Percentiles rank a stretch among this genome's conserved stretches.
These are phyloP conservation scores for Amanita pseudoporphyria DNA, from an alignment of 768 basidiomycete genomes.

Conservation along the genomic window DNA sequence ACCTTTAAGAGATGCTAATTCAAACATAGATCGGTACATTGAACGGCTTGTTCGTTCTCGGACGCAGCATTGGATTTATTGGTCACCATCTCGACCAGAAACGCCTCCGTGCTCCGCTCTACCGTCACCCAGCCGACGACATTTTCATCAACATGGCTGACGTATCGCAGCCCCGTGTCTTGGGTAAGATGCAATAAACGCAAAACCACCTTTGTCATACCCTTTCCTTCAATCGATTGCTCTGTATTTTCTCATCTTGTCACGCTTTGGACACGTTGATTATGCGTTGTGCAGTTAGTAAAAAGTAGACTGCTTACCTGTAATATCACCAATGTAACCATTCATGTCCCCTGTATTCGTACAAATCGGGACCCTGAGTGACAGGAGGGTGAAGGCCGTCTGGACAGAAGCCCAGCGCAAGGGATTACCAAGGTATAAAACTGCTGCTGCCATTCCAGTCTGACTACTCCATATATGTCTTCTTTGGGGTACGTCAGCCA, in stretches of 20 bases:
- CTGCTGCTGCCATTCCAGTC: no score
- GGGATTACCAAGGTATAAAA: no score
- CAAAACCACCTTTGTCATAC: neutral
- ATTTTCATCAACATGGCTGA: conserved; percentile 95
- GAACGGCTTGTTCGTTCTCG: conserved; percentile 95
- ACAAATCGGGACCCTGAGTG: no score
- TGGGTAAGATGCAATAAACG: conserved; percentile 38
- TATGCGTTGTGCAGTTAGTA: neutral
- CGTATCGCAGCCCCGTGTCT: conserved; percentile 70
- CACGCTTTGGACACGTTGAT: conserved; percentile 28
- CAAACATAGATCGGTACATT: conserved; percentile 65
- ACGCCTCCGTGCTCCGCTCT: conserved; percentile 83
- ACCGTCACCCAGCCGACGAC: conserved; percentile 92
- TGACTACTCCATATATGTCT: no score
- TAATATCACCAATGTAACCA: neutral
- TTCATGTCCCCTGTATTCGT: neutral
- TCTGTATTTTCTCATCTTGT: conserved; percentile 15
- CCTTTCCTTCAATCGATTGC: no score
- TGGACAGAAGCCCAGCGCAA: no score
- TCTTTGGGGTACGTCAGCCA: no score
- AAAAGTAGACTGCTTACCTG: neutral
- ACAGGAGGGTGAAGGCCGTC: no score
- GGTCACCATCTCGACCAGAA: conserved; percentile 97
- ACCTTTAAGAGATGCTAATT: neutral
- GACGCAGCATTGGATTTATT: conserved; percentile 96